phyloP scores from a whole-genome alignment of 2,329 filamentous ascomycete genomes.

The Aureobasidium mangrovei region DNA sequence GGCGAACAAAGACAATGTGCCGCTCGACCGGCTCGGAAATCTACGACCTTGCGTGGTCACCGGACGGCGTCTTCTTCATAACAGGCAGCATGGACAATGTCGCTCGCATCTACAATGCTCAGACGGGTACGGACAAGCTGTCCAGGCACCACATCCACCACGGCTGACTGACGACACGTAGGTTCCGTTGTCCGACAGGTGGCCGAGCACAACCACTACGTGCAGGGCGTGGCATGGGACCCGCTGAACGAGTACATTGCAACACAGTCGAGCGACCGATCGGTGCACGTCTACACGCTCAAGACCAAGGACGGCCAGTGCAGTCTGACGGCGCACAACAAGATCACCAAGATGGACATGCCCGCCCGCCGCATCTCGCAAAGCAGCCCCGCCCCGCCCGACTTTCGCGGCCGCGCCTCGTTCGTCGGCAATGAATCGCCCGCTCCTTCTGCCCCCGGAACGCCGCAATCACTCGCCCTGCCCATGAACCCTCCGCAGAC shows the following conservation, averaged over 20 bases:
- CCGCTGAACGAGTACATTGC: conserved; percentile 96
- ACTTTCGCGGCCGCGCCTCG: conserved; percentile 60
- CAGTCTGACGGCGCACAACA: conserved; percentile 67
- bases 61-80: conserved; percentile 93
- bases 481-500: conserved; percentile 96
- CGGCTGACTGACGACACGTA: conserved; percentile 24
- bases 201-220: conserved; percentile 95
- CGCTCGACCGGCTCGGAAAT: conserved; percentile 91
- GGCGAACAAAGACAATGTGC: conserved; percentile 97
- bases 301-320: conserved; percentile 96
- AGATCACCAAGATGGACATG: conserved; percentile 87
- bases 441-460: conserved; percentile 82
- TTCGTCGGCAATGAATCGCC: conserved; percentile 67
- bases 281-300: conserved; percentile 92
- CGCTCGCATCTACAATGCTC: conserved; percentile 90
- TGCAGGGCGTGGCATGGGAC: conserved; percentile 97
- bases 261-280: conserved; percentile 95
- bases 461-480: conserved; percentile 76
- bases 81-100: conserved; percentile 99
- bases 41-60: conserved; percentile 97
- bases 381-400: conserved; percentile 82
- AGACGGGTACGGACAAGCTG: conserved; percentile 55
- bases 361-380: conserved; percentile 83
- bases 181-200: conserved; percentile 76
- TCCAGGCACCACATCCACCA: not conserved